These are phyloP conservation scores for Cetraspora pellucida DNA, from an alignment of 192 early-diverging fungal genomes.

Conservation along the genomic window DNA sequence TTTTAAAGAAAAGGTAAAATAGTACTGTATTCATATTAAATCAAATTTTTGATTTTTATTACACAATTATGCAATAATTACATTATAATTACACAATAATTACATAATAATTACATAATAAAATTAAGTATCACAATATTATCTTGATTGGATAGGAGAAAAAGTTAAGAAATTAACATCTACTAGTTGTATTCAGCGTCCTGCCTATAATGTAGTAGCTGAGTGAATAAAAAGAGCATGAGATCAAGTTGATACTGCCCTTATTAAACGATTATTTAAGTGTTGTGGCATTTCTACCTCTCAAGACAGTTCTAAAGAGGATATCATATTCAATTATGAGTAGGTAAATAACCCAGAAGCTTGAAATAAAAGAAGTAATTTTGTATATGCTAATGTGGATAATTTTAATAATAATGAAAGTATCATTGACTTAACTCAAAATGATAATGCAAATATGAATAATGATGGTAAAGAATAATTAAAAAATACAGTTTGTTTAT, in stretches of 20 bases:
- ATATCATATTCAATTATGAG: neutral
- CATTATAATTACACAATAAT: too few species aligned
- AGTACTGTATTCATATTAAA: neutral
- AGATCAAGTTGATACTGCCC: neutral
- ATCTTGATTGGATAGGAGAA: constrained; percentile 1
- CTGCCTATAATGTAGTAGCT: neutral
- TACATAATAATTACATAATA: neutral
- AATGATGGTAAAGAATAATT: too few species aligned
- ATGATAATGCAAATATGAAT: too few species aligned
- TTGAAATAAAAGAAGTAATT: neutral
- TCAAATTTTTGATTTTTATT: neutral
- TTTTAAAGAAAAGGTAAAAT: constrained; percentile 19
- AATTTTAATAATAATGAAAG: neutral
- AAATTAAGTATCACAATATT: too few species aligned
- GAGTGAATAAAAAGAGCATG: neutral
- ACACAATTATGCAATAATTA: neutral
- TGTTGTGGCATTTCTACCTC: constrained; percentile 11
- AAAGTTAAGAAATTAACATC: neutral
- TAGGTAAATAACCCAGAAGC: neutral
- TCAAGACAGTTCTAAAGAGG: neutral
- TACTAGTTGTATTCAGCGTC: neutral
- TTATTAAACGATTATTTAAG: neutral
- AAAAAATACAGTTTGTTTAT: too few species aligned
- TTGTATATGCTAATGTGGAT: neutral
- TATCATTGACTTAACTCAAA: too few species aligned